Evolutionary conservation across 257 asterid genomes (phyloP), one percentile per base, ranked within the genome.

Genomic region (Petunia axillaris): DNA sequence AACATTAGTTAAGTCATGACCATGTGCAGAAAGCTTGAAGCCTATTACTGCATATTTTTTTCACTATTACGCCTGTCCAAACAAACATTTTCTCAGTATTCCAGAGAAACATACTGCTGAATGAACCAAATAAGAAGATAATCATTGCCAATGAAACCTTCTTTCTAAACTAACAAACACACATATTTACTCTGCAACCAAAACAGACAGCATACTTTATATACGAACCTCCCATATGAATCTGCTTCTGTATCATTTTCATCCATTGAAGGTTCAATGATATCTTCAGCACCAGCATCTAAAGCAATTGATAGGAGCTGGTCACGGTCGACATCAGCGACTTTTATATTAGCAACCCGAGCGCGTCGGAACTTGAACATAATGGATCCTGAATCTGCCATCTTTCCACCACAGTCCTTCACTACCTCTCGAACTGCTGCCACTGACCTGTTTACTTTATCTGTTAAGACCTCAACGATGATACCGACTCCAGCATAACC

Each of bases 381-480:
- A 50, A 93, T 93, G 54, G 99, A 95, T n/a, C 97, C 99, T 81
- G 97, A 88, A 88, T 93, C 98, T 8, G 98, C 98, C 97, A 93
- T 90, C 84, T 92, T 92, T 71, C 98, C 97, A 75, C 99, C 99
- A 81, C 64, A 81, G 80, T 92, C 96, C 89, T 85, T 95, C 83
- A 87, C 88, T 25, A 88, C 97, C 71, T 83, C 94, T 80, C 99
- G 90, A 85, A 93, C 87, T 66, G 81, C 87, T 16, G 94, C 94
- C 81, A 95, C 91, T 0, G 99, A 88, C 87, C 98, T 90, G 82
- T 86, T 91, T 82, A 92, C 88, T 85, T 93, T 92, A 88, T 95
- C 98, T 0, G 99, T 95, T 81, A 90, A 86, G 67, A 90, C 99
- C 83, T 93, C 93, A 80, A 92, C 88, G 43, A 95, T 80, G 85